Evolutionary conservation across 2,329 filamentous ascomycete species (phyloP).

Genomic region (Colletotrichum truncatum): DNA sequence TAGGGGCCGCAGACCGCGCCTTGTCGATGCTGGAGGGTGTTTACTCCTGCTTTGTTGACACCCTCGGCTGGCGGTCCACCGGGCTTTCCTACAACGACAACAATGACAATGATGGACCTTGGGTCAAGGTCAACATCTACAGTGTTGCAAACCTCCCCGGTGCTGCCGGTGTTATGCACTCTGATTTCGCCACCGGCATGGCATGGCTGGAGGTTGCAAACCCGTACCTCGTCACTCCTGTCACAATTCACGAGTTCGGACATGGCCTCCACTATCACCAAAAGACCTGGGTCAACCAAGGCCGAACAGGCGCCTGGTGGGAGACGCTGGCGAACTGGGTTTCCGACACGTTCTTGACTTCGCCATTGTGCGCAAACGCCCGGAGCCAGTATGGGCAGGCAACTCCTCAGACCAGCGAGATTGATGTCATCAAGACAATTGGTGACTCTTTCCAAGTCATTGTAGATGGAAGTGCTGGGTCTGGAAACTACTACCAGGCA

Average conservation of each 20-base stretch:
- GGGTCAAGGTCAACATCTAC: conserved; percentile 57
- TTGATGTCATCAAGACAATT: conserved; percentile 54
- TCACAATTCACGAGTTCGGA: conserved; percentile 59
- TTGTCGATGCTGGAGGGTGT: conserved; percentile 56
- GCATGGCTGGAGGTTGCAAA: conserved; percentile 53
- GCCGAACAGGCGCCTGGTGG: conserved; percentile 58
- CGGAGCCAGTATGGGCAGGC: conserved; percentile 43
- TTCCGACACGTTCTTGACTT: conserved; percentile 57
- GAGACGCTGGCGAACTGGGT: conserved; percentile 61
- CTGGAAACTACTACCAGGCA: conserved; percentile 60
- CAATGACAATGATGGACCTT: conserved; percentile 45
- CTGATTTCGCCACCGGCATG: conserved; percentile 48
- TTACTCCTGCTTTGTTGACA: conserved; percentile 48
- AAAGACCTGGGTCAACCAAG: conserved; percentile 53
- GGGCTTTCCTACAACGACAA: conserved; percentile 46
- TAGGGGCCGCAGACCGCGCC: conserved; percentile 34
- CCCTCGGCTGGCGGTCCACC: conserved; percentile 48
- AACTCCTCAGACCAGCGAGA: conserved; percentile 36
- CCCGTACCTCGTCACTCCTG: conserved; percentile 47
- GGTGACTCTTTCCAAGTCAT: conserved; percentile 56
- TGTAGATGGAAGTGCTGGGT: conserved; percentile 51
- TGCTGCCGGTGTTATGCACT: conserved; percentile 54
- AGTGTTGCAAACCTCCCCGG: conserved; percentile 44
- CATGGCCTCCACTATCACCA: conserved; percentile 58
- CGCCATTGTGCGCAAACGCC: conserved; percentile 49